These are phyloP conservation scores for Corylus americana DNA, from an alignment of 306 rosid genomes.

Conservation along the genomic window DNA sequence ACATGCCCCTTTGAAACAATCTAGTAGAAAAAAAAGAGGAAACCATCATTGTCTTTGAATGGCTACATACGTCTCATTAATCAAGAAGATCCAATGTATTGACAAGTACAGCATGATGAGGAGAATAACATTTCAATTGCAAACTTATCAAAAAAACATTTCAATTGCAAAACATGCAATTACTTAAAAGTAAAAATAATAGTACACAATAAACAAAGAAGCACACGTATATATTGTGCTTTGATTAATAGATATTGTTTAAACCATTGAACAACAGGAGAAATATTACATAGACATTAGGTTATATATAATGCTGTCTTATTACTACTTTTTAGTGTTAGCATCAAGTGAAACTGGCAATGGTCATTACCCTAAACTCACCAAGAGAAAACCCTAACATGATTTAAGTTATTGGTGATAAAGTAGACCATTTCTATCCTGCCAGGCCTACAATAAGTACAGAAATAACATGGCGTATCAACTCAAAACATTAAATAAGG, in stretches of 20 bases:
- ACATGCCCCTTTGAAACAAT: constrained; percentile 71
- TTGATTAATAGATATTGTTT: not conserved
- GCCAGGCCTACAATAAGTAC: not conserved
- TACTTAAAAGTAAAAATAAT: not conserved
- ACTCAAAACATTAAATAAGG: not conserved
- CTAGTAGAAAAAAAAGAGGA: constrained; percentile 42
- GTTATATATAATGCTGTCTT: not conserved
- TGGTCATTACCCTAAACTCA: not conserved
- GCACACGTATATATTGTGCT: not conserved
- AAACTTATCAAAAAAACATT: not conserved
- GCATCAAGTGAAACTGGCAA: not conserved
- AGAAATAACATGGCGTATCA: not conserved
- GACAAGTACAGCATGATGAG: constrained; percentile 8
- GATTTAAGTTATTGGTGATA: not conserved
- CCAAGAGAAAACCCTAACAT: not conserved
- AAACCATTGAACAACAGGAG: not conserved
- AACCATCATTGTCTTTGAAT: constrained; percentile 24
- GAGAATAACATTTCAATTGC: not conserved
- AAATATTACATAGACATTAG: not conserved
- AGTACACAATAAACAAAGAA: not conserved
- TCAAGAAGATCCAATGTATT: constrained; percentile 24
- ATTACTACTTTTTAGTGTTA: not conserved
- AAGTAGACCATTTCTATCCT: not conserved
- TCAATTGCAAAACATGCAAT: not conserved
- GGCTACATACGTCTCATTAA: not conserved